phyloP scores from a whole-genome alignment of 1,139 yeast species.

The Candida tunisiensis region DNA sequence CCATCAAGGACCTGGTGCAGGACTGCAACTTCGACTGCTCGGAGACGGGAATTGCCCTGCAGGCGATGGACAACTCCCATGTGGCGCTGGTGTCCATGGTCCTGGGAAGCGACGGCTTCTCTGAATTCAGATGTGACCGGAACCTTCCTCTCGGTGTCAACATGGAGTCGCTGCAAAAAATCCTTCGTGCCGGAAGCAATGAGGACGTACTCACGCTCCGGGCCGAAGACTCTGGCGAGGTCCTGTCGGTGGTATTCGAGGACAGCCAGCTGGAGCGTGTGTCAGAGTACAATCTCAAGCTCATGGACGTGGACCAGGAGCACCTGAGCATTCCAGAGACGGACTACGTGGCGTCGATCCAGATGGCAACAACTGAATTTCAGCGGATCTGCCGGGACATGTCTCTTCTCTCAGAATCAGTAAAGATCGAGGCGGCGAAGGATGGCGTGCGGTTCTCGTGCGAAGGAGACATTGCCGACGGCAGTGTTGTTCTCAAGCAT shows the following conservation, averaged over 20 bases:
- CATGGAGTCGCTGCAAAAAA: constrained; percentile 69
- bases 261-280: constrained; percentile 82
- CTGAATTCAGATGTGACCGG: constrained; percentile 90
- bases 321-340: constrained; percentile 87
- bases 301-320: constrained; percentile 95
- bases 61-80: constrained; percentile 96
- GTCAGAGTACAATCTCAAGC: constrained; percentile 78
- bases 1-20: constrained; percentile 85
- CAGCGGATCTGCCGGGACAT: constrained; percentile 84
- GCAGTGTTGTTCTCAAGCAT: constrained; percentile 76
- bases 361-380: constrained; percentile 80
- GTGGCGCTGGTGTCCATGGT: constrained; percentile 79
- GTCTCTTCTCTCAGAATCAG: constrained; percentile 70
- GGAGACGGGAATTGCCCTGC: constrained; percentile 86
- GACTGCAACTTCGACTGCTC: constrained; percentile 94
- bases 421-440: constrained; percentile 75
- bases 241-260: constrained; percentile 70
- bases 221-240: constrained; percentile 87
- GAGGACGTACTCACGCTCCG: constrained; percentile 76
- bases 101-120: constrained; percentile 82
- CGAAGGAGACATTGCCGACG: constrained; percentile 87
- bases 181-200: constrained; percentile 81
- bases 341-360: constrained; percentile 75
- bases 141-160: constrained; percentile 87
- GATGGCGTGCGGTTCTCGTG: constrained; percentile 83